Evolutionary conservation across 192 early-diverging fungal species (phyloP).

Genomic region (Coemansia aciculifera): DNA sequence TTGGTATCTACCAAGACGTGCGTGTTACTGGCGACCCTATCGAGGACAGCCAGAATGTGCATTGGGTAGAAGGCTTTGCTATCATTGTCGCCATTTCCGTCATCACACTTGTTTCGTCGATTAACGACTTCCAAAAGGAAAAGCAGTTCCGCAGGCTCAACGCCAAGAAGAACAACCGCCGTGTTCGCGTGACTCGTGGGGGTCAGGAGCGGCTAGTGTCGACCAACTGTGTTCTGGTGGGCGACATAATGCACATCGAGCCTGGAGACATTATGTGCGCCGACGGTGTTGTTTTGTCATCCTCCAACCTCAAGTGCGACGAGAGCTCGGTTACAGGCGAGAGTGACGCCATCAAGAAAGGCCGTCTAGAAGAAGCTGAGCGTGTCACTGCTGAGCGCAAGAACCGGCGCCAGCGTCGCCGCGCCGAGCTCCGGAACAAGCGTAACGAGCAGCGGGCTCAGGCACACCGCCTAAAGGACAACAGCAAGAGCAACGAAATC

Average conservation of each 20-base stretch:
- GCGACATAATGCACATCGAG: slow-evolving; percentile 85
- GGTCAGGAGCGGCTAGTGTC: slow-evolving; percentile 69
- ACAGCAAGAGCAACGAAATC: slow-evolving; percentile 26
- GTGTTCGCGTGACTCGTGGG: slow-evolving; percentile 74
- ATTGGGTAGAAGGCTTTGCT: slow-evolving; percentile 86
- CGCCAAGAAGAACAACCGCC: slow-evolving; percentile 82
- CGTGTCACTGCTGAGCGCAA: slow-evolving; percentile 31
- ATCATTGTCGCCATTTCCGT: slow-evolving; percentile 79
- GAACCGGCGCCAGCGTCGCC: slow-evolving; percentile 41
- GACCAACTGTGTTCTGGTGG: slow-evolving; percentile 80
- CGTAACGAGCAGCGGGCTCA: slow-evolving; percentile 45
- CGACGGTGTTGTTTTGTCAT: slow-evolving; percentile 83
- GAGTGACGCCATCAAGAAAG: slow-evolving; percentile 86
- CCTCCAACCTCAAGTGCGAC: slow-evolving; percentile 83
- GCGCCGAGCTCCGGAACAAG: slow-evolving; percentile 50
- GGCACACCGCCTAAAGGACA: slow-evolving; percentile 13
- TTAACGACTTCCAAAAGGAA: slow-evolving; percentile 88
- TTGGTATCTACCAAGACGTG: slow-evolving; percentile 84
- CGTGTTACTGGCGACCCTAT: slow-evolving; percentile 42
- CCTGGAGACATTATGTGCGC: slow-evolving; percentile 92
- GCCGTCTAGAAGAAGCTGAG: slow-evolving; percentile 55
- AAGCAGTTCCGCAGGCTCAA: slow-evolving; percentile 82
- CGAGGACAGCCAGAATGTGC: slow-evolving; percentile 55
- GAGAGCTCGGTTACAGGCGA: slow-evolving; percentile 96
- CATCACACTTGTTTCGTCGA: slow-evolving; percentile 73